A percentile compares a stretch with the other conserved stretches of the same genome.
Evolutionary conservation across 208 protist genomes (phyloP).

Genomic region (Porcisia deanei): DNA sequence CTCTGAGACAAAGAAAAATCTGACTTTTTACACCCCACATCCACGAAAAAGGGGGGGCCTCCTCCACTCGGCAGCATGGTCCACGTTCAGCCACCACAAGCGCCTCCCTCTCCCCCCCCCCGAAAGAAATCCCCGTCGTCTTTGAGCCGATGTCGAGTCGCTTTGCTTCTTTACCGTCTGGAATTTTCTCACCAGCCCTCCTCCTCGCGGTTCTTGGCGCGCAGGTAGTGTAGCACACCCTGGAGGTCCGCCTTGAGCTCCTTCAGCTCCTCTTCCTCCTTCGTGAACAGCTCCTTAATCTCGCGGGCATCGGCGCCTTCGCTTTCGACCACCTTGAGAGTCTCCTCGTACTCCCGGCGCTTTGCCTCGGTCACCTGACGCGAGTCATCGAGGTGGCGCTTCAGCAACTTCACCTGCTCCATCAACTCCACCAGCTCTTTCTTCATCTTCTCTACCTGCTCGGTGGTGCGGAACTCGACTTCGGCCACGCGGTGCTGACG

Average conservation of each 20-base stretch:
- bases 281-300: conserved; percentile 52
- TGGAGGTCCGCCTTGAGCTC: conserved; percentile 77
- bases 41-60: background rate
- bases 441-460: conserved; percentile 47
- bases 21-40: background rate
- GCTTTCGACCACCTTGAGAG: conserved; percentile 52
- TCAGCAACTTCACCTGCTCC: conserved; percentile 64
- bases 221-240: conserved; percentile 79
- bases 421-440: conserved; percentile 63
- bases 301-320: conserved; percentile 64
- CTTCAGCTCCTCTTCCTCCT: conserved; percentile 69
- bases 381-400: conserved; percentile 64
- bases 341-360: conserved; percentile 41
- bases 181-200: conserved; percentile 32
- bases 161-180: background rate
- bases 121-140: background rate
- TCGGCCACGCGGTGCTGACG: conserved; percentile 51
- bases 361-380: conserved; percentile 38
- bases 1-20: background rate
- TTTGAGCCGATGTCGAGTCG: background rate
- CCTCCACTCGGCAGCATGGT: no score
- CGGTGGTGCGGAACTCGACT: conserved; percentile 50
- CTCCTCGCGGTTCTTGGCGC: conserved; percentile 70
- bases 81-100: no score
- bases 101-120: background rate